Base-by-base conservation (phyloP, 75 land plant species). In the Adiantum capillusveneris region DNA sequence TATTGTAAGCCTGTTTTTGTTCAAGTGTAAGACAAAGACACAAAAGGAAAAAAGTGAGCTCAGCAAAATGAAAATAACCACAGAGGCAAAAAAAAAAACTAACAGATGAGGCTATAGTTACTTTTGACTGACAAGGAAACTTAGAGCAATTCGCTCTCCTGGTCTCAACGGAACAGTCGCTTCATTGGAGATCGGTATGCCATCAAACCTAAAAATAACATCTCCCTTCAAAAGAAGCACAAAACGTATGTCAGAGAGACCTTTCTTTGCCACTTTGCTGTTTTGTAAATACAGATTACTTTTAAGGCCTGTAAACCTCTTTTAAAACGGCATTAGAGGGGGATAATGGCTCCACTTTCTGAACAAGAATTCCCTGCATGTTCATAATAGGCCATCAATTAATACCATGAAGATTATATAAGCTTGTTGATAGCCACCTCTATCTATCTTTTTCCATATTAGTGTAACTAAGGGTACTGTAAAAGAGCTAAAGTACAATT, bases 111-210 rank as follows among this genome's bases (percentile, higher is more conserved):
- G 12, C 13, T 30, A 58, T 21, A 18, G 20, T 76, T 89, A 93
- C 98, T 90, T 94, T 78, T 86, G 96, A 75, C 86, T 86, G 44
- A 90, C 80, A 42, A 94, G 81, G 51, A 79, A 94, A 51, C 88
- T 83, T 41, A 94, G 86, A 52, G 94, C 96, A 58, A 94, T 94
- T 21, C 96, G 86, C 77, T 94, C 98, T 52, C 81, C 76, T 61
- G 91, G 66, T 25, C 91, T 75, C 29, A 94, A 90, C 53, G 96
- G 88, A 27, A 94, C 91, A 53, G 98, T 94, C 68, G 91, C 98
- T 84, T 94, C 98, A 71, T 68, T 76, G 2, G 96, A 96, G 27
- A 94, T 80, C 53, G 75, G 83, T 19, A 84, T 65, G 43, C 76
- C 85, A 78, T 94, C 96, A 76, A 94, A 94, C 58, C 88, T 86